These are phyloP conservation scores for Chlamydomonas schloesseri DNA, from an alignment of 139 green algal species.

Conservation along the genomic window DNA sequence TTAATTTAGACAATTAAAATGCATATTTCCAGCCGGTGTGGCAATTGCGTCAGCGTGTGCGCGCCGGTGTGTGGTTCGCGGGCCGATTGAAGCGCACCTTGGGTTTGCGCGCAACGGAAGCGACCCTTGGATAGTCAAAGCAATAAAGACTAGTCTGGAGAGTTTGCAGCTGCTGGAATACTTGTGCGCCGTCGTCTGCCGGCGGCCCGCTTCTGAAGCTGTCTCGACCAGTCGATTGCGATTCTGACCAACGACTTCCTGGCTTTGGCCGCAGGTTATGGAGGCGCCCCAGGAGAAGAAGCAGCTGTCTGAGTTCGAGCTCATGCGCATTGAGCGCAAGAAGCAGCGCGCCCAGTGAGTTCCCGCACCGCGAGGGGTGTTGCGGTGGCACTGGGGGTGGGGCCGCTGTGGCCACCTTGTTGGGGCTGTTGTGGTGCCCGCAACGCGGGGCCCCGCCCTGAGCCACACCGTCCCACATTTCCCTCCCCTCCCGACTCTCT, in stretches of 20 bases:
- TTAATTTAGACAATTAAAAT: too few species aligned
- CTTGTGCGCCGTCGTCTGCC: not conserved
- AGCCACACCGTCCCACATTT: not conserved
- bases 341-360: constrained; percentile 25
- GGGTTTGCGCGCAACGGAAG: not conserved
- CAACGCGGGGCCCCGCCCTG: not conserved
- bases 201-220: not conserved
- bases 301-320: constrained; percentile 9
- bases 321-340: not conserved
- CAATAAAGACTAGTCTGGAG: too few species aligned
- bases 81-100: too few species aligned
- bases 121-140: not conserved
- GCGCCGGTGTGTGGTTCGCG: not conserved
- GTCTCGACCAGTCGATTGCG: not conserved
- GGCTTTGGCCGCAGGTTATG: not conserved
- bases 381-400: not conserved
- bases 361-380: too few species aligned
- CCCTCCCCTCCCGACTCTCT: not conserved
- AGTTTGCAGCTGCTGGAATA: too few species aligned
- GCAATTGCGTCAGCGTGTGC: not conserved
- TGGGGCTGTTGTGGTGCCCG: too few species aligned
- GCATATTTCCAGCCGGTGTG: too few species aligned
- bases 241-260: not conserved
- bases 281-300: not conserved
- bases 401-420: not conserved